These are phyloP conservation scores for Tricholoma matsutake DNA, from an alignment of 768 basidiomycete genomes.

Conservation along the genomic window DNA sequence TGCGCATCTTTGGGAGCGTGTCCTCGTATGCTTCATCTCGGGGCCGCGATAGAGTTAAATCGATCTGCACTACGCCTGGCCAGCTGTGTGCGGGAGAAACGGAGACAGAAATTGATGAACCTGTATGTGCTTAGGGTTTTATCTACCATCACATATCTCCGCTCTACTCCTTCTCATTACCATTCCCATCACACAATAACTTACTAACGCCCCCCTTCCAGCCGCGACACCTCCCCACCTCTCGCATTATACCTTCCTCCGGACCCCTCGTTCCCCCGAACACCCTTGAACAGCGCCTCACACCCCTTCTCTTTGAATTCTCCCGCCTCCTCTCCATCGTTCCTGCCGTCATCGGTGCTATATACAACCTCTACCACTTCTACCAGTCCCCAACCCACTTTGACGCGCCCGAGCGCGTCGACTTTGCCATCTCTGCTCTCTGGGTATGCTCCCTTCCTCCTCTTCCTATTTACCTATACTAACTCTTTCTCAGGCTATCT, in stretches of 20 bases:
- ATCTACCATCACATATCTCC: not conserved
- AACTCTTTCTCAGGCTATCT: conserved; percentile 52
- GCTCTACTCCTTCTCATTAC: not conserved
- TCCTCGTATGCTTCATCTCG: conserved; percentile 13
- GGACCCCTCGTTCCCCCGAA: conserved; percentile 48
- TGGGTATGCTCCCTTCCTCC: conserved; percentile 50
- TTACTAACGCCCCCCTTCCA: not conserved
- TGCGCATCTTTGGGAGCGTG: conserved; percentile 29
- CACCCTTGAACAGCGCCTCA: conserved; percentile 43
- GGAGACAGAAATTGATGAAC: conserved; percentile 76
- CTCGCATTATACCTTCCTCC: conserved; percentile 54
- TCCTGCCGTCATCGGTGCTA: conserved; percentile 64
- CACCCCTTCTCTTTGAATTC: conserved; percentile 64
- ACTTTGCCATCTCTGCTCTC: conserved; percentile 64
- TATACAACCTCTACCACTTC: conserved; percentile 48
- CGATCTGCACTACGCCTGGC: conserved; percentile 63
- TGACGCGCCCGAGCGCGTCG: conserved; percentile 50
- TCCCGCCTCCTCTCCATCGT: conserved; percentile 70
- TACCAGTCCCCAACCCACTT: conserved; percentile 38
- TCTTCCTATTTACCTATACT: conserved; percentile 1
- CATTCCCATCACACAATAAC: not conserved
- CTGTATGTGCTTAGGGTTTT: conserved; percentile 41
- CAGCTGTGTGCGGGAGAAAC: conserved; percentile 68
- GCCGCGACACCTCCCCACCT: conserved; percentile 63
- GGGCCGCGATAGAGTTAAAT: conserved; percentile 36